These are phyloP conservation scores for Leishmania tropica DNA, from an alignment of 208 protist genomes.

Conservation along the genomic window DNA sequence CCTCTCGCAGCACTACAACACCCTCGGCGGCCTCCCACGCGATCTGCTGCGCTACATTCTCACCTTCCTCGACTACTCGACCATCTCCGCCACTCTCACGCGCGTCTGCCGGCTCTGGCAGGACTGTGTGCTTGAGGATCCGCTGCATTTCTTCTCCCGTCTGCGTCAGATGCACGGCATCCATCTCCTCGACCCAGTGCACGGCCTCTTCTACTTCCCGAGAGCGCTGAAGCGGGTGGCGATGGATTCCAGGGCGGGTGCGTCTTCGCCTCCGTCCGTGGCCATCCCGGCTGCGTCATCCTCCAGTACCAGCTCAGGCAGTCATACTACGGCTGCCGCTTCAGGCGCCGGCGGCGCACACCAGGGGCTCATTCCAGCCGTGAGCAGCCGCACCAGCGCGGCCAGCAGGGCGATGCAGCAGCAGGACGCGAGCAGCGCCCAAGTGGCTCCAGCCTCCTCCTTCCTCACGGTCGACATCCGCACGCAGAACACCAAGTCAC, in stretches of 20 bases:
- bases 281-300: not conserved
- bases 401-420: slow-evolving; percentile 2
- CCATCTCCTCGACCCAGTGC: slow-evolving; percentile 48
- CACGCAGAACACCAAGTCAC: slow-evolving; percentile 50
- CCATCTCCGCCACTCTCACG: slow-evolving; percentile 28
- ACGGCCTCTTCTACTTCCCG: slow-evolving; percentile 55
- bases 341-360: not conserved
- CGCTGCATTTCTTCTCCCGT: slow-evolving; percentile 25
- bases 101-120: slow-evolving; percentile 41
- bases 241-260: slow-evolving; percentile 19
- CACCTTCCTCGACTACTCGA: slow-evolving; percentile 55
- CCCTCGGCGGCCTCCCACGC: slow-evolving; percentile 41
- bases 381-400: not conserved
- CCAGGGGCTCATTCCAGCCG: not conserved
- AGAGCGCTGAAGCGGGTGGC: slow-evolving; percentile 47
- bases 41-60: slow-evolving; percentile 43
- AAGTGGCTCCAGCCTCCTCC: slow-evolving; percentile 28
- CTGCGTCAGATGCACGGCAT: slow-evolving; percentile 55
- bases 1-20: slow-evolving; percentile 42
- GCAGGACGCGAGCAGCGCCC: slow-evolving; percentile 10
- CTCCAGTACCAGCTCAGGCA: not conserved
- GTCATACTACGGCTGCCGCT: not conserved
- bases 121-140: slow-evolving; percentile 30
- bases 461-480: slow-evolving; percentile 60
- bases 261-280: not conserved